A percentile compares a stretch with the other conserved stretches of the same genome.
Evolutionary conservation across 306 rosid species (phyloP).

Genomic region (Spatholobus suberectus): DNA sequence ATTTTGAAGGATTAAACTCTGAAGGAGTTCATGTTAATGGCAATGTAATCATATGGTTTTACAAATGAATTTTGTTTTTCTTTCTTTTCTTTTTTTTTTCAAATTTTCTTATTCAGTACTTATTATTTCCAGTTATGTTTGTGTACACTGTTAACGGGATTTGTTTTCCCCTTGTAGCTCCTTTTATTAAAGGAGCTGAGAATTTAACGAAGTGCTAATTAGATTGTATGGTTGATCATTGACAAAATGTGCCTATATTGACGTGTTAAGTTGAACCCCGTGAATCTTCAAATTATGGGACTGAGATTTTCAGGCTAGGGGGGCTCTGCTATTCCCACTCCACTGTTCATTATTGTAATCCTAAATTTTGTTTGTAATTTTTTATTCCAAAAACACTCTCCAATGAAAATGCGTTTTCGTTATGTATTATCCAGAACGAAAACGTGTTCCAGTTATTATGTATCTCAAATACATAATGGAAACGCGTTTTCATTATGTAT

Average conservation of each 20-base stretch:
- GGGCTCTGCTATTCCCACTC: too few species aligned
- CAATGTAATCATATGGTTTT: slow-evolving; percentile 29
- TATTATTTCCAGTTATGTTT: not conserved
- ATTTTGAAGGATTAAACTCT: not conserved
- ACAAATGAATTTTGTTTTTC: slow-evolving; percentile 5
- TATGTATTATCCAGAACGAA: too few species aligned
- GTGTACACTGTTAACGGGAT: not conserved
- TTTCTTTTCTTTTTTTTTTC: not conserved
- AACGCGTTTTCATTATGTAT: too few species aligned
- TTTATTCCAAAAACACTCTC: too few species aligned
- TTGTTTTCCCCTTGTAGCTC: not conserved
- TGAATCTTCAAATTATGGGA: not conserved
- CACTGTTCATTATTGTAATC: too few species aligned
- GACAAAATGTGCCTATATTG: not conserved
- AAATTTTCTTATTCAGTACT: not conserved
- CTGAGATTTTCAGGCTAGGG: not conserved
- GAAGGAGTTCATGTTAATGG: not conserved
- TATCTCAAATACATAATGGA: too few species aligned
- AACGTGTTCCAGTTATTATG: too few species aligned
- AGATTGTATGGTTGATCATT: not conserved
- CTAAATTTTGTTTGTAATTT: too few species aligned
- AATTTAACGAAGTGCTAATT: not conserved
- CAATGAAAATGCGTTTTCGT: too few species aligned
- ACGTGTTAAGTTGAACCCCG: not conserved
- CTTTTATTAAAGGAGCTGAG: not conserved